Base-by-base conservation (phyloP, 306 rosid species). In the Quercus cerris region DNA sequence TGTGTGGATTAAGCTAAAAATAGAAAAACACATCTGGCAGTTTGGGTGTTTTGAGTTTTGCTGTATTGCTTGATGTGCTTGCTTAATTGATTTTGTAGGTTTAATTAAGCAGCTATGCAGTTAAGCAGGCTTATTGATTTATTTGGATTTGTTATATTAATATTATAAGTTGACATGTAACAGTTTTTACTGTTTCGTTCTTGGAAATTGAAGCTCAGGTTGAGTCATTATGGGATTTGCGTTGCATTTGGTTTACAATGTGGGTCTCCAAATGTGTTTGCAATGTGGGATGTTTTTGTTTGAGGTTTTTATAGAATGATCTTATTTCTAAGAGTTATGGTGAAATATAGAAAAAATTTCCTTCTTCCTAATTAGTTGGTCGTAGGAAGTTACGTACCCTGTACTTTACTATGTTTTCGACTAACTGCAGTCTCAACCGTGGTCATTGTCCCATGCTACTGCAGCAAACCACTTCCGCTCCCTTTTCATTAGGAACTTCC, bases 1-100 rank as follows among this genome's bases (percentile, higher is more conserved):
- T 59, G 69, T 57, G 74, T 62, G 73, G 71, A 71, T 74, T 66
- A 51, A 71, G 77, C 28, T 68, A 54, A 31, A 56, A 56, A 2
- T 14, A 5, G 8, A 59, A 54, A 22, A 55, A 68, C 20, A 68
- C 54, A 35, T 18, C 66, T 11, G 46, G 56, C 46, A 68, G 72
- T 41, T n/a, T 28, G 73, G 44, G 20, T 68, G 81, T 38, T 58
- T 23, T 56, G 27, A 49, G 72, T 30, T 74, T 61, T 68, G 56
- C 54, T 76, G 8, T 6, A 61, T 38, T 31, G 56, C 77, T 5
- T 79, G 57, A 58, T 79, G 68, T 6, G 72, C 44, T 68, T 58
- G 49, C 30, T 70, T 23, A 49, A 56, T 81, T 70, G 27, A 18
- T 33, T 56, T 23, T 58, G 41, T 12, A 22, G 33, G n/a, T 19